Evolutionary conservation across 2,329 filamentous ascomycete species (phyloP), one percentile per base, ranked within the genome.

Genomic region (Xylariales sp.): DNA sequence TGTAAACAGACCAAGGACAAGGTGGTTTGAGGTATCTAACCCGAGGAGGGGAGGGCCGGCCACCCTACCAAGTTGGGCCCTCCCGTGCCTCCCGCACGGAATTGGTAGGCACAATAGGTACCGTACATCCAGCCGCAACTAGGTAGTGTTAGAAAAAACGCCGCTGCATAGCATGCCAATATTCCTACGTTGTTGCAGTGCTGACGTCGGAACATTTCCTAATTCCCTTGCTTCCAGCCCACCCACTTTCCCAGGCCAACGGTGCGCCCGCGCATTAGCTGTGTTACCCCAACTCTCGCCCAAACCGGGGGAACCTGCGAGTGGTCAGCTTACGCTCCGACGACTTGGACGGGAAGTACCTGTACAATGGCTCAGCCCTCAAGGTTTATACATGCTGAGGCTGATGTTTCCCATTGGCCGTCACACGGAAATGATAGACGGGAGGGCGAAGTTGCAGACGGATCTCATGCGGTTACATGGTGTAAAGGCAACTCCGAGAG

Each of bases 301-400:
- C 58, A 63, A 43, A 30, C 63, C 64, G 67, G 64, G 58, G 63
- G 50, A 67, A 62, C 36, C 43, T 62, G 43, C 59, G 61, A 69
- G 48, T 67, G 64, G 68, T 63, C 68, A 70, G 68, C 65, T 68
- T 70, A 70, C 65, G 54, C 57, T 45, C 36, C 32, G 39, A 18
- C 53, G 28, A 57, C 54, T 5, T 58, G 5, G 53, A 39, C 23
- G 12, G 9, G 16, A 59, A 54, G 64, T 69, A 69, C 59, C 46
- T 30, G 30, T 69, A 69, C 67, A 59, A 50, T 36, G 36, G n/a
- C 50, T 32, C 12, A 23, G 14, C 16, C 43, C 50, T 41, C 48
- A 39, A 64, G 65, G 45, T 34, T 55, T 55, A 45, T 41, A 48
- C 56, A 56, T 28, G 50, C 61, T 46, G 36, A 65, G 55, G 59